Evolutionary conservation across 768 basidiomycete genomes (phyloP).

Genomic region (Solioccasus polychromus): DNA sequence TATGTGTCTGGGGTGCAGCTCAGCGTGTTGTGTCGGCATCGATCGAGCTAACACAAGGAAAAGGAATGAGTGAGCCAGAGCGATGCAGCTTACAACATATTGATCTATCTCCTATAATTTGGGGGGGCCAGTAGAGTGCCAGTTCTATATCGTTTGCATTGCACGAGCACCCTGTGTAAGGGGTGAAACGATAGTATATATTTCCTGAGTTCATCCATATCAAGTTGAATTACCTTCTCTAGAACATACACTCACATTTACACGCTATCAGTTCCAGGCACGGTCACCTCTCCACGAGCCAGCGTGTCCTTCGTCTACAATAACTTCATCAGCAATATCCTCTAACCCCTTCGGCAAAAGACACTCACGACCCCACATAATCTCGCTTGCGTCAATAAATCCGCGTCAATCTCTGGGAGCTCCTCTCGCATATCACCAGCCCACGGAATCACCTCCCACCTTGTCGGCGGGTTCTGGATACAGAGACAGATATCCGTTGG

Average conservation of each 20-base stretch:
- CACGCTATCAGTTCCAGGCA: conserved; percentile 24
- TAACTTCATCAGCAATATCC: background rate
- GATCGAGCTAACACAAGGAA: too few relatives aligned
- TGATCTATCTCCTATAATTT: too few relatives aligned
- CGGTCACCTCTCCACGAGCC: conserved; percentile 12
- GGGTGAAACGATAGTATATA: too few relatives aligned
- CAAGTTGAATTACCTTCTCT: too few relatives aligned
- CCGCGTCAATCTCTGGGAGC: conserved; percentile 59
- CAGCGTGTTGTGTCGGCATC: too few relatives aligned
- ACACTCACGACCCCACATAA: background rate
- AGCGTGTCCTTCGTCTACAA: conserved; percentile 32
- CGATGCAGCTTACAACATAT: too few relatives aligned
- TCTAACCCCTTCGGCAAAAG: background rate
- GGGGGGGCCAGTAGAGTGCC: too few relatives aligned
- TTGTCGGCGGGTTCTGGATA: conserved; percentile 70
- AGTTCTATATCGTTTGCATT: too few relatives aligned
- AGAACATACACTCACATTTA: conserved; percentile 6
- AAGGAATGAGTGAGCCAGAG: too few relatives aligned
- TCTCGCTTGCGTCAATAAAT: conserved; percentile 54
- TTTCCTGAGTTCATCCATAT: too few relatives aligned
- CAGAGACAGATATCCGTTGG: conserved; percentile 80
- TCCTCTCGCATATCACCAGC: conserved; percentile 53
- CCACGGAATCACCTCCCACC: conserved; percentile 64
- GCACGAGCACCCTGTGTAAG: too few relatives aligned
- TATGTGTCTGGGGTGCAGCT: too few relatives aligned